Base-by-base conservation (phyloP, 208 protist species). In the Trypanosoma grayi region DNA sequence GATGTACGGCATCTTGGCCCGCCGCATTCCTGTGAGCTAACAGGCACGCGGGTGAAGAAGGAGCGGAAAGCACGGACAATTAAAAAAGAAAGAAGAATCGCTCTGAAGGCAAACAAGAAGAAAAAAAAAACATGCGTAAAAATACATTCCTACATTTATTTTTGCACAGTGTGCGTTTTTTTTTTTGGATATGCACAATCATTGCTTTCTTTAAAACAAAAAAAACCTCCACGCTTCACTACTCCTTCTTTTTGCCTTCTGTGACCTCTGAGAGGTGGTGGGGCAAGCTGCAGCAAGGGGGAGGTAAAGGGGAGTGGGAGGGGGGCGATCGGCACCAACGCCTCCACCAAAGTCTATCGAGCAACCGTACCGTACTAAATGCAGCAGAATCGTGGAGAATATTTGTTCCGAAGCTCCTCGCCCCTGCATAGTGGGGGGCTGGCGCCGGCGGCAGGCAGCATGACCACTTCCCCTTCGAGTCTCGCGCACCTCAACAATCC, bases 1-100 rank as follows among this genome's bases (percentile, higher is more conserved):
- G 24, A 85, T 92, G 78, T 96, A 87, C 63, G 90, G 77, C 55
- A 77, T 94, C 24, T 59, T 92, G 18, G 89, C 82, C 8, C 75
- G 80, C 6, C 82, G 87, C 20, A 52, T 64, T 53, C 62, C 45
- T 50, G 37, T 43, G n/a, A n/a, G n/a, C n/a, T n/a, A n/a, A n/a
- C n/a, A n/a, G n/a, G n/a, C n/a, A n/a, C n/a, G n/a, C n/a, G n/a
- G n/a, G n/a, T 40, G 7, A 18, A 61, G 1, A 37, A 14, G 51
- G n/a, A n/a, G n/a, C n/a, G n/a, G n/a, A n/a, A n/a, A n/a, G n/a
- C n/a, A n/a, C n/a, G n/a, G n/a, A n/a, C n/a, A n/a, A n/a, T n/a
- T n/a, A n/a, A n/a, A n/a, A n/a, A n/a, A n/a, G n/a, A n/a, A n/a
- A n/a, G n/a, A n/a, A n/a, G n/a, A n/a, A n/a, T n/a, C n/a, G n/a